Base-by-base conservation (phyloP, 805 yeast species). In the Kuraishia capsulata region DNA sequence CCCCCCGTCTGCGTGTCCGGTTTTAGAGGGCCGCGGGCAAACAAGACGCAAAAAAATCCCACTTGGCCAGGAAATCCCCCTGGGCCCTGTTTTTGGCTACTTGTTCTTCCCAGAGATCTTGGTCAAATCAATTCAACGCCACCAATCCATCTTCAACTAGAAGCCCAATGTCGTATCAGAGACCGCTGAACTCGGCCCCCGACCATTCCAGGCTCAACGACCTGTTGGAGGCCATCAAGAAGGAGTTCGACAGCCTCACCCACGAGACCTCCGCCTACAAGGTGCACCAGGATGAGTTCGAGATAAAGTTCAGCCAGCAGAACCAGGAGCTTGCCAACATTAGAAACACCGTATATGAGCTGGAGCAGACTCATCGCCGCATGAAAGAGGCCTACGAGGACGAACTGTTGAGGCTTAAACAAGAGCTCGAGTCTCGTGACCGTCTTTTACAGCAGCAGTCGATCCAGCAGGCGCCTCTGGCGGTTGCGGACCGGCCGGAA, bases 321-420 rank as follows among this genome's bases (percentile, higher is more conserved):
- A 80, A 87, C 41, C 83, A 81, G 38, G 98, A 92, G 61, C 79
- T 90, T 75, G 89, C 88, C 56, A 95, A 85, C 57, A 88, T 90
- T 42, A 76, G 96, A 53, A 94, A 88, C 54, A 86, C 96, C 9
- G 95, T 90, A 21, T 88, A 81, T 55, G 97, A 92, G 57, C 73
- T 90, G 52, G 97, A 90, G 60, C 75, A 81, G 73, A 90, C 95
- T 30, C 97, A 90, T 65, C 73, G 95, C 50, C 85, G 86, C 56
- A 84, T 92, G 73, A 89, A 90, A 64, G 97, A 90, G 54, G 88
- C 89, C 35, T 92, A 90, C 62, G 97, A 90, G 60, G 95, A 85
- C 52, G 97, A 90, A 62, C 83, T 92, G 40, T 67, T 76, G 55
- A 71, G 92, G 49, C 71, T 90, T 60, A 88, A 90, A 60, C 77